Evolutionary conservation across 306 rosid genomes (phyloP), one percentile per base, ranked within the genome.

Genomic region (Lablab purpureus): DNA sequence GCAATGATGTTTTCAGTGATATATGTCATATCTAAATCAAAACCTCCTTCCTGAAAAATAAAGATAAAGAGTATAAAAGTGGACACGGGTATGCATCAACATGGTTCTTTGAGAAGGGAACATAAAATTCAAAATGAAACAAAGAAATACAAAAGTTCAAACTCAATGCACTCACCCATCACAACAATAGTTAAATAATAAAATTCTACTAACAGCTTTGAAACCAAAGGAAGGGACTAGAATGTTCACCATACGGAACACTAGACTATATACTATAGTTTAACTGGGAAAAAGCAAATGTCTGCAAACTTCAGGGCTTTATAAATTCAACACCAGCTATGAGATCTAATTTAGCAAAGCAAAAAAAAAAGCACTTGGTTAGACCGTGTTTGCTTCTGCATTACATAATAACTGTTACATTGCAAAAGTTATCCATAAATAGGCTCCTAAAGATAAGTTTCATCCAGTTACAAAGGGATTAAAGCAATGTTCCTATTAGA

Each of bases 1-100:
- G 99, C 99, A 80, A 96, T 96, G 50, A 96, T 87, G 49, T 96
- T 96, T 80, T 96, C 99, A 6, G 99, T 96, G 87, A 96, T 96
- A 77, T 96, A 96, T 67, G 99, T 90, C 99, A 91, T 96, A 77
- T 96, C 98, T 88, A 96, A 85, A 89, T 96, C 99, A 86, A 93
- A 96, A 74, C 94, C 99, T 40, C 99, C 98, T 76, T 93, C 99
- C 99, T 93, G 82, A 50, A 84, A 51, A 18, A 4, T 3, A 13
- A 52, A 27, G 70, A 10, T 21, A 85, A n/a, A 43, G 73, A 40
- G 78, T 27, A 88, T 52, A 71, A 50, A 50, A 68, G 22, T n/a
- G 47, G 8, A 80, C 7, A 60, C 28, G 43, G 18, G 65, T 7
- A 34, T 25, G 77, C 67, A 50, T 71, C 37, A 76, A 50, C 62